Conservation (phyloP, 2,329 filamentous ascomycete genomes). For the Penicillium sp. region DNA sequence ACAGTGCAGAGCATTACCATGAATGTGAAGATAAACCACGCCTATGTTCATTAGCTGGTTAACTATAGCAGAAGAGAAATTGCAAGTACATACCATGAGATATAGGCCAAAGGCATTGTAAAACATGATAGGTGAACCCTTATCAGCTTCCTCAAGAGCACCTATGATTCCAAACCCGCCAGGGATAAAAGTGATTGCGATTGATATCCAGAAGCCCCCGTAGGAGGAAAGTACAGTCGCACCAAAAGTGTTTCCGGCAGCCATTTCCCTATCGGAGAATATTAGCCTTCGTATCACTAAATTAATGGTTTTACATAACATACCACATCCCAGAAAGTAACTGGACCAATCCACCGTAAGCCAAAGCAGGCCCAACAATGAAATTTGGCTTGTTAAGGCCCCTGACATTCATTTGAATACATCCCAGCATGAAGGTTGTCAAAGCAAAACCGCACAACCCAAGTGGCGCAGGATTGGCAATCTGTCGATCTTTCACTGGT, state of each 20-base stretch:
- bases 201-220: slow-evolving; percentile 78
- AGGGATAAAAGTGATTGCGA: slow-evolving; percentile 71
- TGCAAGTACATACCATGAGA: slow-evolving; percentile 57
- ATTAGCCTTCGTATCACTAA: neutral
- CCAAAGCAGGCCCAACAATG: slow-evolving; percentile 69
- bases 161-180: slow-evolving; percentile 65
- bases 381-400: slow-evolving; percentile 66
- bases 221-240: slow-evolving; percentile 77
- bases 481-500: slow-evolving; percentile 65
- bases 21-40: slow-evolving; percentile 83
- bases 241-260: slow-evolving; percentile 78
- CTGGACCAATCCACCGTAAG: slow-evolving; percentile 76
- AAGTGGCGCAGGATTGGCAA: slow-evolving; percentile 76
- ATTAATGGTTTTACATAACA: slow-evolving; percentile 16
- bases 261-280: slow-evolving; percentile 68
- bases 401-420: slow-evolving; percentile 70
- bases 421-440: slow-evolving; percentile 77
- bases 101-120: slow-evolving; percentile 71
- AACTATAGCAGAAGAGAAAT: neutral
- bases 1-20: slow-evolving; percentile 73
- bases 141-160: slow-evolving; percentile 46
- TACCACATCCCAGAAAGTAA: slow-evolving; percentile 82
- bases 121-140: slow-evolving; percentile 48
- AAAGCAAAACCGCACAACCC: slow-evolving; percentile 76
- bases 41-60: slow-evolving; percentile 37